Evolutionary conservation across 2,329 filamentous ascomycete genomes (phyloP).

Genomic region (Cryphonectria naterciae): DNA sequence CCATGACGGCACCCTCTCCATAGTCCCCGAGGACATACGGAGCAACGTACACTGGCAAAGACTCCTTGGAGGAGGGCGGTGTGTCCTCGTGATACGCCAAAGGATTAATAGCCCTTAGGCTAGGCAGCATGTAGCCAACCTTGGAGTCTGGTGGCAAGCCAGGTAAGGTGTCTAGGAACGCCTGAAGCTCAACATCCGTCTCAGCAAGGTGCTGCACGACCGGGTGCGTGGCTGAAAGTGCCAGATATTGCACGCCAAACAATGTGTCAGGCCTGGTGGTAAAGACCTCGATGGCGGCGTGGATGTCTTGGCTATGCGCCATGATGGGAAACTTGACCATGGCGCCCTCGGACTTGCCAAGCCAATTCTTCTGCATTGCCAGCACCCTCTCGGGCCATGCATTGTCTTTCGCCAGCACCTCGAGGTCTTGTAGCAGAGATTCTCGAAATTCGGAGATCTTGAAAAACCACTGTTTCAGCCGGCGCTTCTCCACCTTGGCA

Average conservation of each 20-base stretch:
- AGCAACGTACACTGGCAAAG: conserved; percentile 77
- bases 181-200: conserved; percentile 62
- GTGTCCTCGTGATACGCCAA: conserved; percentile 59
- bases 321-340: conserved; percentile 71
- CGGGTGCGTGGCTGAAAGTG: conserved; percentile 74
- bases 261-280: conserved; percentile 86
- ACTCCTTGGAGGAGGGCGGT: conserved; percentile 55
- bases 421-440: conserved; percentile 70
- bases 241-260: conserved; percentile 85
- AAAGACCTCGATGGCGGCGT: conserved; percentile 69
- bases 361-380: conserved; percentile 85
- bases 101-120: conserved; percentile 67
- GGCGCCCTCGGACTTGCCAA: conserved; percentile 77
- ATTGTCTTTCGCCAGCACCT: conserved; percentile 63
- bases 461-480: conserved; percentile 88
- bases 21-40: conserved; percentile 86
- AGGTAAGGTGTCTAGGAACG: conserved; percentile 69
- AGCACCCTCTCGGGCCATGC: conserved; percentile 84
- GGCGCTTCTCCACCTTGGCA: conserved; percentile 78
- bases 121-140: conserved; percentile 69
- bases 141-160: conserved; percentile 60
- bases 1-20: conserved; percentile 88
- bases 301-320: conserved; percentile 44
- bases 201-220: conserved; percentile 66
- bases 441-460: conserved; percentile 81